These are phyloP conservation scores for Pichia sp. DNA, from an alignment of 1,139 yeast species.

Conservation along the genomic window DNA sequence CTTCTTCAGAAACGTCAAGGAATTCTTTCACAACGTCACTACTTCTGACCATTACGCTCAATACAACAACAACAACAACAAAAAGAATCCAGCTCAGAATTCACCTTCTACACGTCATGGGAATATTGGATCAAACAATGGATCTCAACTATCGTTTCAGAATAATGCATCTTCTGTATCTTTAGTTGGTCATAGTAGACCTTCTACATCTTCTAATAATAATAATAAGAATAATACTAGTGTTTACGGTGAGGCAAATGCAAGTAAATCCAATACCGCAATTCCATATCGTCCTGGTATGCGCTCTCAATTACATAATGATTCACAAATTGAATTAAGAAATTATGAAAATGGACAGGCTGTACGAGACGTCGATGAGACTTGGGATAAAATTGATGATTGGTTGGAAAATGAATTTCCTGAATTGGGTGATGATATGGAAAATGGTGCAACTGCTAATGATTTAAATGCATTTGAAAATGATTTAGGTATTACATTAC, in stretches of 20 bases:
- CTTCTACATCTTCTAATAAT: slow-evolving; percentile 23
- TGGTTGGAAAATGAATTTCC: slow-evolving; percentile 79
- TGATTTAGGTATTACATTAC: slow-evolving; percentile 61
- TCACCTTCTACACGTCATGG: slow-evolving; percentile 5
- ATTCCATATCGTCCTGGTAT: slow-evolving; percentile 37
- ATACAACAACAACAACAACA: slow-evolving; percentile 28
- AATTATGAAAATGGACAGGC: slow-evolving; percentile 52
- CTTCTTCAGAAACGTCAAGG: slow-evolving; percentile 28
- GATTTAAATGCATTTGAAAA: slow-evolving; percentile 74
- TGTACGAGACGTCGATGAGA: slow-evolving; percentile 63
- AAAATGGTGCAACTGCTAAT: slow-evolving; percentile 64
- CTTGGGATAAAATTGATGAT: slow-evolving; percentile 68
- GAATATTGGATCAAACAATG: slow-evolving; percentile 4
- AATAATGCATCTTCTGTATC: slow-evolving; percentile 30
- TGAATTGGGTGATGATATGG: slow-evolving; percentile 66
- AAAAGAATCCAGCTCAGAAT: neutral
- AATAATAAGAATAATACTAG: neutral
- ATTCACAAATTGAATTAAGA: slow-evolving; percentile 39
- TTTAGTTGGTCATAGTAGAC: slow-evolving; percentile 24
- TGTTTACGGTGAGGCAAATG: neutral
- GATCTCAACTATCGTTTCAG: slow-evolving; percentile 22
- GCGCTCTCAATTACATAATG: slow-evolving; percentile 36
- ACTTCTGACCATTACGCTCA: slow-evolving; percentile 61
- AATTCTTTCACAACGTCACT: slow-evolving; percentile 51
- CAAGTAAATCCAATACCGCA: slow-evolving; percentile 18